Base-by-base conservation (phyloP, 2,329 filamentous ascomycete species). In the Fusarium musae region DNA sequence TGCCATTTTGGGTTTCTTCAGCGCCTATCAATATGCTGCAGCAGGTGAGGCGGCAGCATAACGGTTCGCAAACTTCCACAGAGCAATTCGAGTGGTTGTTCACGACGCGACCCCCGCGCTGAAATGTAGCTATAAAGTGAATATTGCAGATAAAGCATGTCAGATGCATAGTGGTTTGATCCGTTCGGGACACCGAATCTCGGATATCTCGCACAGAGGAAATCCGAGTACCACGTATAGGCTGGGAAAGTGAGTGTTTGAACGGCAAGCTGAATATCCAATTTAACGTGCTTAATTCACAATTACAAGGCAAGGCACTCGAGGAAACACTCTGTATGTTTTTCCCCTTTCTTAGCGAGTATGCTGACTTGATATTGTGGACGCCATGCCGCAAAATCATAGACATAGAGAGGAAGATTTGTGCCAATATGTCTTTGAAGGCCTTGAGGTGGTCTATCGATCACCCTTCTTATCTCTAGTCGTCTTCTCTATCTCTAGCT, bases 21-120 rank as follows among this genome's bases (percentile, higher is more conserved):
- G 49, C 56, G 54, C 65, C 56, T 59, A 65, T 72, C 70, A 73
- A 43, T 60, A 40, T 59, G 42, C 36, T 57, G 47, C 69, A 53
- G 43, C 26, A 46, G 43, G 47, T 34, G 26, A 72, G 70, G 70
- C 70, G 64, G 21, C 70, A 32, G 66, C 65, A 73, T 72, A 30
- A 40, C 61, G 70, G 70, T 73, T 73, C 65, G 70, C 70, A 72
- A 72, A 70, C 65, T 53, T 42, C 40, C 15, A 44, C 60, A 43
- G 43, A 47, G 30, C 54, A 46, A 57, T 70, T 54, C 69, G 26
- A 72, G 65, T 73, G 70, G 70, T 54, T 69, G 46, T 44, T 36
- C 60, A 59, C 46, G 44, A 73, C 69, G 49, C 69, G 69, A 50
- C 61, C 68, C 66, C 54, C 68, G 49, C 66, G 39, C 34, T 70